A percentile compares a stretch with the other conserved stretches of the same genome.
Evolutionary conservation across 257 asterid species (phyloP).

Genomic region (Cinchona pubescens): DNA sequence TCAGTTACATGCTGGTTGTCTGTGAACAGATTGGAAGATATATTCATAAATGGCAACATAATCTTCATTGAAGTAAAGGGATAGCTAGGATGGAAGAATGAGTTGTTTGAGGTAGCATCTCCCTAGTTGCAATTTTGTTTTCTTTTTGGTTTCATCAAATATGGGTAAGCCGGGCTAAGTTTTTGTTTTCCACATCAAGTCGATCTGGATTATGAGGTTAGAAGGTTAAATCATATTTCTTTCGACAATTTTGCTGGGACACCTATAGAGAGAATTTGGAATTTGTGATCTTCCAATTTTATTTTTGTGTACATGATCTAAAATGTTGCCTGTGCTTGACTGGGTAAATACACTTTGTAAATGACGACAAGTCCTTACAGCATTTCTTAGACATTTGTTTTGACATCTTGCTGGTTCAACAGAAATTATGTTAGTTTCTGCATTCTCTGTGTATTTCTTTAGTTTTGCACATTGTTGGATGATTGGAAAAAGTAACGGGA

Average conservation of each 20-base stretch:
- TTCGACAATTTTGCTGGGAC: background rate
- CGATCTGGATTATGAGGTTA: background rate
- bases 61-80: background rate
- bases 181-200: background rate
- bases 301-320: background rate
- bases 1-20: background rate
- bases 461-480: too few relatives aligned
- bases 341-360: background rate
- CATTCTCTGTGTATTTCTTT: too few relatives aligned
- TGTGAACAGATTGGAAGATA: background rate
- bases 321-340: background rate
- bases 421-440: constrained; percentile 19
- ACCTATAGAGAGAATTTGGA: background rate
- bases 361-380: background rate
- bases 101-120: constrained; percentile 8
- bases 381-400: background rate
- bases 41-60: background rate
- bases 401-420: background rate
- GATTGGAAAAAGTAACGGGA: too few relatives aligned
- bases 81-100: background rate
- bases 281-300: background rate
- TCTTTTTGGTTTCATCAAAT: background rate
- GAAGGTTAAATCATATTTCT: background rate
- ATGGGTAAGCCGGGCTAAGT: background rate
- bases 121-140: constrained; percentile 8